Evolutionary conservation across 495 filamentous ascomycete genomes (phyloP), one percentile per base, ranked within the genome.

Genomic region (Neurospora cerealis): DNA sequence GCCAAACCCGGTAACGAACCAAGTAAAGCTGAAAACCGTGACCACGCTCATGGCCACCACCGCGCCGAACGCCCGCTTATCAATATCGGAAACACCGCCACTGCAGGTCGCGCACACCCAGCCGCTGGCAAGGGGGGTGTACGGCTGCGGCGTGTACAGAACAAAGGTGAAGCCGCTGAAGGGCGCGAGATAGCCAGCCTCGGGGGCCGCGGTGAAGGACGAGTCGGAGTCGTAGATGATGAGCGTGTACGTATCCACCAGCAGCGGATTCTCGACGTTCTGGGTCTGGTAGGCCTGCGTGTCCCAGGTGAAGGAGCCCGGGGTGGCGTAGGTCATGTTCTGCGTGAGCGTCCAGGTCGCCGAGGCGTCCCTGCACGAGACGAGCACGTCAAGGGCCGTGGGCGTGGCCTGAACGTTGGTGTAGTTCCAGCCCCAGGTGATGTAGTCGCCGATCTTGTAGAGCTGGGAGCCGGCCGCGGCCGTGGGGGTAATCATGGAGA

Each of bases 391-490:
- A 76, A 99, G 83, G 39, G 89, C 91, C 4, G 88, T 89, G 0
- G 96, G 96, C 1, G 89, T 91, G 21, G 90, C 90, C 38, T 88
- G 87, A 46, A 99, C 85, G 62, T 91, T 93, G 2, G 96, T 99
- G 84, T 97, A 98, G 82, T 98, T 98, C 95, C 95, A 99, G 0
- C 84, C 90, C 81, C 95, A 95, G 1, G 94, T 97, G 19, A 97
- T 85, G 71, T 87, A 87, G 44, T 98, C 90, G 21, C 92, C 93
- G 79, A 98, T 92, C 82, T 95, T 95, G 89, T 93, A 98, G 79
- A 93, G 93, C 74, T 90, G 89, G 5, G 88, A 83, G 9, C 89
- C 87, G 6, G 85, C 85, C 1, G 86, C 81, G 5, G 82, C 74
- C 39, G 84, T 83, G 0, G 96, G 96, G 2, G 90, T 94, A 54